phyloP scores from a whole-genome alignment of 1,139 yeast species.

The Zygosaccharomyces sapae region DNA sequence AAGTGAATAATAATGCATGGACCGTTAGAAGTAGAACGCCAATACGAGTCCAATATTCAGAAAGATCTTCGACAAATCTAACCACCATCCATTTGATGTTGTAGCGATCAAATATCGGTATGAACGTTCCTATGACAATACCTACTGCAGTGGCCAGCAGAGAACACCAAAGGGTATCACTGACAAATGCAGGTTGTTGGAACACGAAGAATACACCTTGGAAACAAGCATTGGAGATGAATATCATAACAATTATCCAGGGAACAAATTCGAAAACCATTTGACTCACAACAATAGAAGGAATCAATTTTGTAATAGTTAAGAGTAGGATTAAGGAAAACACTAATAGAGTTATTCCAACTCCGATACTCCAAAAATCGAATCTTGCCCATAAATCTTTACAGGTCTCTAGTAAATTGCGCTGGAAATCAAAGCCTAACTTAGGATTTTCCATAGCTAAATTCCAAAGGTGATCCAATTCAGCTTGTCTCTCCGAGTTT shows the following conservation, averaged over 20 bases:
- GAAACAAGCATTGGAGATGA: slow-evolving; percentile 41
- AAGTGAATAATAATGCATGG: slow-evolving; percentile 73
- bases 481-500: slow-evolving; percentile 38
- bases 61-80: slow-evolving; percentile 52
- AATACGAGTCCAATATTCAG: slow-evolving; percentile 70
- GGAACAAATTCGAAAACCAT: slow-evolving; percentile 71
- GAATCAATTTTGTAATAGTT: slow-evolving; percentile 70
- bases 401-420: slow-evolving; percentile 58
- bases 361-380: slow-evolving; percentile 59
- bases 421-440: slow-evolving; percentile 48
- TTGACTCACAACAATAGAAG: slow-evolving; percentile 70
- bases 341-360: slow-evolving; percentile 58
- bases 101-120: slow-evolving; percentile 74
- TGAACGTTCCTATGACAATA: slow-evolving; percentile 63
- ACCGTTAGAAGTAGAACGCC: slow-evolving; percentile 54
- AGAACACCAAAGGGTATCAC: slow-evolving; percentile 43
- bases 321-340: slow-evolving; percentile 56
- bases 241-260: slow-evolving; percentile 55
- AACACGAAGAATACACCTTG: slow-evolving; percentile 54
- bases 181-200: slow-evolving; percentile 49
- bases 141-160: slow-evolving; percentile 65
- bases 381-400: slow-evolving; percentile 84
- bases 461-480: slow-evolving; percentile 26
- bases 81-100: slow-evolving; percentile 59
- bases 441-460: slow-evolving; percentile 15